These are phyloP conservation scores for Backusella tuberculispora DNA, from an alignment of 192 early-diverging fungal genomes.

Conservation along the genomic window DNA sequence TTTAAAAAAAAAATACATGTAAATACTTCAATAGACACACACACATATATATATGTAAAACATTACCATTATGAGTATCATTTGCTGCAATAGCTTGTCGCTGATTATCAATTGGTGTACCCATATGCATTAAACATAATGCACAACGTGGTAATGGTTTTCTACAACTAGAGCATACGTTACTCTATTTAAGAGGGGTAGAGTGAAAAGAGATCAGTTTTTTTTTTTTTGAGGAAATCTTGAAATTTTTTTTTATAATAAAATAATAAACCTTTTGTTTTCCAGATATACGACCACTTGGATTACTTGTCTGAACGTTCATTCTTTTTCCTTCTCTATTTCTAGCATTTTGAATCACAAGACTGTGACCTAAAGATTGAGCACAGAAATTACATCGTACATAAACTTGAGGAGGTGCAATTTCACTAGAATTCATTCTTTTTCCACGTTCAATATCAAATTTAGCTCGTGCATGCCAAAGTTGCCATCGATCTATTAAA, in stretches of 20 bases:
- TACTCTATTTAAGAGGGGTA: conserved; percentile 26
- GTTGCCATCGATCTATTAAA: conserved; percentile 85
- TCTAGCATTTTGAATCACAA: conserved; percentile 51
- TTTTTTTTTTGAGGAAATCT: not conserved
- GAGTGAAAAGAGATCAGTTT: not conserved
- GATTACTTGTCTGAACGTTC: conserved; percentile 42
- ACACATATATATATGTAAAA: not conserved
- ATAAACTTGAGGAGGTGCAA: conserved; percentile 77
- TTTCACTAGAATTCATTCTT: conserved; percentile 55
- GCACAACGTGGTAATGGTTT: conserved; percentile 69
- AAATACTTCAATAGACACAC: not conserved
- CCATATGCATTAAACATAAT: conserved; percentile 65
- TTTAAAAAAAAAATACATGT: not conserved
- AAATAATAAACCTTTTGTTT: conserved; percentile 43
- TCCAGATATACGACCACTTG: conserved; percentile 28
- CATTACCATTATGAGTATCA: conserved; percentile 31
- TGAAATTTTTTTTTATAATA: not conserved
- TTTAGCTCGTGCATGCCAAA: conserved; percentile 82
- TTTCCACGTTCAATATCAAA: conserved; percentile 92
- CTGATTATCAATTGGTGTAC: conserved; percentile 65
- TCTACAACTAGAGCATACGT: conserved; percentile 64
- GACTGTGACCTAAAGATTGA: conserved; percentile 61
- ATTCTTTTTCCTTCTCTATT: conserved; percentile 54
- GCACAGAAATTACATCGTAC: conserved; percentile 90
- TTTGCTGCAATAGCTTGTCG: conserved; percentile 44